Percentiles rank a stretch among this genome's conserved stretches.
Evolutionary conservation across 1,139 yeast genomes (phyloP).

Genomic region (Pichia sp.): DNA sequence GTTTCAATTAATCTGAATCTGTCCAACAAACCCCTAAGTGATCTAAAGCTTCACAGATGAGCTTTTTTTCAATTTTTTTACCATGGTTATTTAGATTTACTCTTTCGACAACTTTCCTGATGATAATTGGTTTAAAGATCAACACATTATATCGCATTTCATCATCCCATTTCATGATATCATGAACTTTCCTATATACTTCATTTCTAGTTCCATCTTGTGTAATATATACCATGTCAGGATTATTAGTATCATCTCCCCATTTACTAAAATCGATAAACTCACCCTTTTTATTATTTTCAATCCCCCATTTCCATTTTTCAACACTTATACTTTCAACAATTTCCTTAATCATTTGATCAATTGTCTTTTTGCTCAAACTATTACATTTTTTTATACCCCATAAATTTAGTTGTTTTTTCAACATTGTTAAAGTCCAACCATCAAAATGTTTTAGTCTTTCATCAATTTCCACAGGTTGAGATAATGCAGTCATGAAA

Average conservation of each 20-base stretch:
- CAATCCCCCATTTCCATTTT: slow-evolving; percentile 30
- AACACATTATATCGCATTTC: slow-evolving; percentile 16
- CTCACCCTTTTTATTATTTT: not conserved
- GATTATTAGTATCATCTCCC: not conserved
- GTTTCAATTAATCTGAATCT: slow-evolving; percentile 12
- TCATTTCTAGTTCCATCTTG: not conserved
- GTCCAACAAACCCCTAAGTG: slow-evolving; percentile 26
- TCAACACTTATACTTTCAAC: slow-evolving; percentile 67
- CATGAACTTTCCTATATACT: not conserved
- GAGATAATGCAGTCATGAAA: slow-evolving; percentile 2
- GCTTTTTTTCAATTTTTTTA: slow-evolving; percentile 13
- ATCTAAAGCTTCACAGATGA: slow-evolving; percentile 22
- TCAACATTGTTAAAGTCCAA: not conserved
- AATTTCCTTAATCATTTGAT: slow-evolving; percentile 29
- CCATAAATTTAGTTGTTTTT: slow-evolving; percentile 7
- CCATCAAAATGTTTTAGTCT: slow-evolving; percentile 2
- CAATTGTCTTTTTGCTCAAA: not conserved
- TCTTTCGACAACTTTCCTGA: slow-evolving; percentile 1
- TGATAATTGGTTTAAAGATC: slow-evolving; percentile 21
- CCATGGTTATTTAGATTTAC: not conserved
- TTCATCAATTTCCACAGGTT: not conserved
- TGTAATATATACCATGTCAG: not conserved
- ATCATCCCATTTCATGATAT: slow-evolving; percentile 14
- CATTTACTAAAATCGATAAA: slow-evolving; percentile 1
- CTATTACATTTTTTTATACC: slow-evolving; percentile 5